Percentiles rank a stretch among this genome's conserved stretches.
These are phyloP conservation scores for Adansonia madagascariensis DNA, from an alignment of 441 rosid species.

Conservation along the genomic window DNA sequence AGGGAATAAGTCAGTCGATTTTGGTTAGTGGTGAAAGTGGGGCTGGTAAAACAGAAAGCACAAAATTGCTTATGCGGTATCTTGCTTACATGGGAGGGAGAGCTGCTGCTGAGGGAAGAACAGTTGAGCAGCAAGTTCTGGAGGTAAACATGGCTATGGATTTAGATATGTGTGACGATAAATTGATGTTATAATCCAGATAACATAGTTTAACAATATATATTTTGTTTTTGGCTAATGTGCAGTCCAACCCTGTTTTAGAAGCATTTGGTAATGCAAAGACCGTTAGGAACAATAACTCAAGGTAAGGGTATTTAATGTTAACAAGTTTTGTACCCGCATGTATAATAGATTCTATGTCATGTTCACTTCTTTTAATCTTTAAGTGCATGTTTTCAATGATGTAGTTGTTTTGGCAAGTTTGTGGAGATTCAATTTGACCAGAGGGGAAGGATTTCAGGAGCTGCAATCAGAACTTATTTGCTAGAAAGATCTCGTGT, in stretches of 20 bases:
- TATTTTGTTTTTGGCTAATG: constrained; percentile 31
- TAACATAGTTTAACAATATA: constrained; percentile 5
- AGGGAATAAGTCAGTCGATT: constrained; percentile 88
- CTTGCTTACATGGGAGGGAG: constrained; percentile 99
- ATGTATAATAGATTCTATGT: constrained; percentile 16
- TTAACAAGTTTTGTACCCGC: not conserved
- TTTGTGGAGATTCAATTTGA: constrained; percentile 99
- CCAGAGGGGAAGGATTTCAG: constrained; percentile 80
- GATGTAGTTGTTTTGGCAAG: constrained; percentile 91
- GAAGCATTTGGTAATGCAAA: constrained; percentile 99
- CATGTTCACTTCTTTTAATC: constrained; percentile 6
- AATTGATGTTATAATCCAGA: constrained; percentile 14
- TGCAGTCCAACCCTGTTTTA: constrained; percentile 97
- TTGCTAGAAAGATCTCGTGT: constrained; percentile 97
- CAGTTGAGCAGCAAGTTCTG: constrained; percentile 95
- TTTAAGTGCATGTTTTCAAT: constrained; percentile 33
- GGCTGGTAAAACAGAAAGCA: constrained; percentile 98
- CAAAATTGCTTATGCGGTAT: constrained; percentile 91
- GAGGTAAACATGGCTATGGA: constrained; percentile 57
- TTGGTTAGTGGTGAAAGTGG: constrained; percentile 99
- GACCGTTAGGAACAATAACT: constrained; percentile 97
- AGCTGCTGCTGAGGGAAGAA: constrained; percentile 91
- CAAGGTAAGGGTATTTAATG: constrained; percentile 59
- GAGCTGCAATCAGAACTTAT: constrained; percentile 98
- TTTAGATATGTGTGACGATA: constrained; percentile 23